Evolutionary conservation across 192 early-diverging fungal species (phyloP), one percentile per base, ranked within the genome.

Genomic region (Backusella liffmaniae): DNA sequence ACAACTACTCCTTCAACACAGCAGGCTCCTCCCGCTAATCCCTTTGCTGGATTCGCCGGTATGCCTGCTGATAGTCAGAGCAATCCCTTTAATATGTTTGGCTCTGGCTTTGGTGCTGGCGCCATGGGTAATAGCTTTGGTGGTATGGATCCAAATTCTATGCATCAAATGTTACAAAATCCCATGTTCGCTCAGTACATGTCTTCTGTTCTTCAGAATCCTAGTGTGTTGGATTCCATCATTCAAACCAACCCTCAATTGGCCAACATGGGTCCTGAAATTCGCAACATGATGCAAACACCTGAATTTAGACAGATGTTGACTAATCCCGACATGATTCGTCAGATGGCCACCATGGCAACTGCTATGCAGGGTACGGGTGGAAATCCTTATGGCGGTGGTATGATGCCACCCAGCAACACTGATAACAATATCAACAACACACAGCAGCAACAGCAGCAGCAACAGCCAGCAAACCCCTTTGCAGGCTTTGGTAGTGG

Each of bases 131-230:
- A 88, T 56, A 85, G 90, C 73, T 76, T 76, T 76, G 92, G 87
- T 36, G 89, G 80, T 30, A 82, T 86, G 85, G 88, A 93, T 75
- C 91, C 87, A 12, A 84, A 85, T 70, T 85, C 85, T 85, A 82
- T 90, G 80, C 87, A 88, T 72, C 85, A 89, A 71, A 88, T 98
- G 85, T 78, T 97, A 77, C 85, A 88, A 66, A 96, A 99, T 83
- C 97, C 97, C 10, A 89, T 87, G 81, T 87, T 95, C 83, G 87
- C 90, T 30, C 89, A 94, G 72, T 92, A 91, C 80, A 94, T 98
- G 90, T 86, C 91, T 29, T 89, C 88, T 71, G 81, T 97, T 76
- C 83, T 95, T 41, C 86, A 89, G 62, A 97, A 98, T 78, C 96
- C 97, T 5, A 88, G 92, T 67, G 87, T 97, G 29, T 72, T 99